These are phyloP conservation scores for Cladosporium austrohemisphaericum DNA, from an alignment of 2,329 filamentous ascomycete species.

Conservation along the genomic window DNA sequence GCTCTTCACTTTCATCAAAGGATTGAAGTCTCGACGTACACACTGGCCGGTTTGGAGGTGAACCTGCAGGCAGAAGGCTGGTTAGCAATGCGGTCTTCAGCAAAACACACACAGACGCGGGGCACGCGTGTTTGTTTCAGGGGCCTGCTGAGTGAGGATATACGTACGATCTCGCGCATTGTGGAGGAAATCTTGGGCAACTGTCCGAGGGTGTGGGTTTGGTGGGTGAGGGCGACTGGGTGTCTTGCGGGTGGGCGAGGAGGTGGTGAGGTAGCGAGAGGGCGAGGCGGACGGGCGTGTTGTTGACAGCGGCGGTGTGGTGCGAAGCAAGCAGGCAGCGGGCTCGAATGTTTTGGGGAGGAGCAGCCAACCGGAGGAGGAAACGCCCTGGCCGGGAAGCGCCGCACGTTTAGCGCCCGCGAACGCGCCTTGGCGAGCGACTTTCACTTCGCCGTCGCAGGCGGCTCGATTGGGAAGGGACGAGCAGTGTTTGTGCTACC, in stretches of 20 bases:
- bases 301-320: constrained; percentile 17
- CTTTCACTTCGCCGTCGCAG: constrained; percentile 4
- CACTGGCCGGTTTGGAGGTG: constrained; percentile 99
- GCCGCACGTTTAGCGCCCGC: too few relatives aligned
- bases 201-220: constrained; percentile 7
- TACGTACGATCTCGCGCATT: constrained; percentile 67
- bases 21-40: constrained; percentile 57
- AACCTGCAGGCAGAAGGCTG: constrained; percentile 63
- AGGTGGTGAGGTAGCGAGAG: constrained; percentile 12
- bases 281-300: constrained; percentile 3
- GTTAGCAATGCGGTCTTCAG: constrained; percentile 55
- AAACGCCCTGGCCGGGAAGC: too few relatives aligned
- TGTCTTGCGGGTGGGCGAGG: constrained; percentile 21
- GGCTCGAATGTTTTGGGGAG: constrained; percentile 14
- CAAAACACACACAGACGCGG: constrained; percentile 39
- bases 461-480: constrained; percentile 7
- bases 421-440: constrained; percentile 1
- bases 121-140: constrained; percentile 37
- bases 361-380: constrained; percentile 14
- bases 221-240: constrained; percentile 17
- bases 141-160: constrained; percentile 30
- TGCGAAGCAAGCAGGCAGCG: constrained; percentile 4
- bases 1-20: constrained; percentile 11
- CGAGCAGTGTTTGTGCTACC: not conserved
- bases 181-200: constrained; percentile 35